Percentiles rank a stretch among this genome's conserved stretches.
Conservation (phyloP, 495 filamentous ascomycete genomes). For the Aspergillus carlsbadensis region DNA sequence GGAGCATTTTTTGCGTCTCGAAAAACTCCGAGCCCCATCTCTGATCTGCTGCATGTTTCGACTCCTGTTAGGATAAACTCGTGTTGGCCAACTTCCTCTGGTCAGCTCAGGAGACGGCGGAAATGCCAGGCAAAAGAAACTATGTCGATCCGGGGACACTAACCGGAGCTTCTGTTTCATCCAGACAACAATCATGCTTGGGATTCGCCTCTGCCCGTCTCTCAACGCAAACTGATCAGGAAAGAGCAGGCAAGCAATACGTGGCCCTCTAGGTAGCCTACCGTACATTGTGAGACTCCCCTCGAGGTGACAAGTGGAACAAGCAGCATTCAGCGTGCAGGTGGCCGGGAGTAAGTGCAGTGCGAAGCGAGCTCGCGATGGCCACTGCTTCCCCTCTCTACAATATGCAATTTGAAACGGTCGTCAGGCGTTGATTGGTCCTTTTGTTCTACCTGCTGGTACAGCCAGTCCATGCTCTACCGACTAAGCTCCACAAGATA, state of each 20-base stretch:
- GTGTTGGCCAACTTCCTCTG: neutral
- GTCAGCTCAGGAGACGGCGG: neutral
- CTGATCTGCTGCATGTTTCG: neutral
- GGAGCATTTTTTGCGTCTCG: neutral
- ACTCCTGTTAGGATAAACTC: neutral
- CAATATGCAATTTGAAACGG: neutral
- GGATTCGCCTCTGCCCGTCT: neutral
- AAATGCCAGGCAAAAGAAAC: slow-evolving; percentile 2
- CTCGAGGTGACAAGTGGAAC: neutral
- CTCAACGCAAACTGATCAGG: neutral
- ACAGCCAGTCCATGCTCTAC: neutral
- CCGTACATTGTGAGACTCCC: neutral
- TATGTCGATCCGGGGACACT: slow-evolving; percentile 23
- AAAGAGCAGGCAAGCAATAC: neutral
- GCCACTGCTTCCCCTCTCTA: neutral
- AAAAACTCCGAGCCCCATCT: slow-evolving; percentile 11
- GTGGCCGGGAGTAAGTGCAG: neutral
- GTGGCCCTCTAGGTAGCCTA: neutral
- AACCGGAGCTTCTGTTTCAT: slow-evolving; percentile 10
- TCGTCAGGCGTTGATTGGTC: slow-evolving; percentile 8
- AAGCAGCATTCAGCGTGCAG: neutral
- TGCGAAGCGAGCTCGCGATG: neutral
- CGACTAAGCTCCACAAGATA: neutral
- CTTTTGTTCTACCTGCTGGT: neutral
- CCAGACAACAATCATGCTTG: no score